Evolutionary conservation across 768 basidiomycete species (phyloP), one percentile per base, ranked within the genome.

Genomic region (Russula vinacea): DNA sequence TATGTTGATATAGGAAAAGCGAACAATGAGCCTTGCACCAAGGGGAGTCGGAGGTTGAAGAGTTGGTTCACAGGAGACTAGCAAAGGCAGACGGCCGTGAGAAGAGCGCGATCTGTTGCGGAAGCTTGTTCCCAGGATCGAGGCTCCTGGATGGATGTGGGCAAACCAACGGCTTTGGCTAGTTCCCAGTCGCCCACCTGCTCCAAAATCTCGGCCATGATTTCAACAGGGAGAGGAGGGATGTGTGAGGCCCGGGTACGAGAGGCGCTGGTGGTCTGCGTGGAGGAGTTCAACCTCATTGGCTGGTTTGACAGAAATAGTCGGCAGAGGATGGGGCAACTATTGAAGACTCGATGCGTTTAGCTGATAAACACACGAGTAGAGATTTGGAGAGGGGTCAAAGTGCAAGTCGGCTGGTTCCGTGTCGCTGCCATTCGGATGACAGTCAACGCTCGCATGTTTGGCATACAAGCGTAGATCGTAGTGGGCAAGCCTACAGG

Each of bases 131-230:
- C 77, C 93, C 93, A 95, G 26, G 87, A 85, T 6, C 78, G 74
- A 11, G 91, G 90, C 32, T 78, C 80, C 5, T 82, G 74, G 0
- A 94, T 73, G 10, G 84, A 84, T 6, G 90, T 90, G 13, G 86
- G 88, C 1, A 93, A 77, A 22, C 86, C 84, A 40, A 94, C 83
- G 16, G 92, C 87, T 64, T 84, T 87, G 14, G 87, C 79, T 10
- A 95, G 84, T 69, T 93, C 89, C 90, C 92, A 95, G 72, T 92
- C 87, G 16, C 87, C 89, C 10, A 91, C 73, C 68, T 88, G 83
- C 62, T 92, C 88, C 74, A 92, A 74, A 64, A 92, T 90, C 56
- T 88, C 83, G 11, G 87, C 86, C 32, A 92, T 74, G 45, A 93
- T 81, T 73, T 93, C 91, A 59, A 87, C 78, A 0, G 90, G 90